Percentiles rank a stretch among this genome's conserved stretches.
Evolutionary conservation across 1,139 yeast species (phyloP).

Genomic region (Yamadazyma sp.): DNA sequence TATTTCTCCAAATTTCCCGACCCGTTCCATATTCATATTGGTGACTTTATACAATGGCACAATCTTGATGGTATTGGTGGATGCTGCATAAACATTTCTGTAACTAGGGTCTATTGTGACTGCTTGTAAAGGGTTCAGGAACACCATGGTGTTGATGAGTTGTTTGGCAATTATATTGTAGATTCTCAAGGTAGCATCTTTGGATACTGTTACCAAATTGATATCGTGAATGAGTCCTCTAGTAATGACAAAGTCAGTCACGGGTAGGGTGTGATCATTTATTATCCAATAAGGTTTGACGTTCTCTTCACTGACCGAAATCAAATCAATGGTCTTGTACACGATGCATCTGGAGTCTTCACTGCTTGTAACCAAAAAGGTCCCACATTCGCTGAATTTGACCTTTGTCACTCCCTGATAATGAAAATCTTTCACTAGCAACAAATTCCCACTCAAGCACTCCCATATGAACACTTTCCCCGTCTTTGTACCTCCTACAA

Average conservation of each 20-base stretch:
- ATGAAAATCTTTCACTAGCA: conserved; percentile 78
- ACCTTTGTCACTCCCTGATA: conserved; percentile 72
- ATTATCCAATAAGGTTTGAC: conserved; percentile 51
- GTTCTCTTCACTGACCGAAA: conserved; percentile 29
- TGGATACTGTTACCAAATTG: conserved; percentile 69
- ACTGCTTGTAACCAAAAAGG: conserved; percentile 73
- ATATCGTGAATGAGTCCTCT: conserved; percentile 57
- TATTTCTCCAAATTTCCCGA: conserved; percentile 57
- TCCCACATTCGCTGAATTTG: conserved; percentile 63
- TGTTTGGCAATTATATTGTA: conserved; percentile 49
- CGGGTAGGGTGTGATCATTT: conserved; percentile 75
- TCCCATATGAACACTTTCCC: conserved; percentile 91
- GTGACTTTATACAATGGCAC: conserved; percentile 54
- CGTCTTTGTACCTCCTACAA: conserved; percentile 67
- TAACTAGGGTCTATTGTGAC: conserved; percentile 81
- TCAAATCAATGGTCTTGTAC: conserved; percentile 70
- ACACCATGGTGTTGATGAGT: conserved; percentile 69
- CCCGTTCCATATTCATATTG: conserved; percentile 48
- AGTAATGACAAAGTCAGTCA: conserved; percentile 61
- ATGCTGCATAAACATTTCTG: conserved; percentile 71
- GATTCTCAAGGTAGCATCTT: conserved; percentile 73
- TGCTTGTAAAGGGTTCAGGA: conserved; percentile 57
- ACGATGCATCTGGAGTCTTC: conserved; percentile 76
- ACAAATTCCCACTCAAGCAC: conserved; percentile 68
- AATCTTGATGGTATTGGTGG: conserved; percentile 59